A percentile compares a stretch with the other conserved stretches of the same genome.
Conservation (phyloP, 2,329 filamentous ascomycete genomes). For the Aaosphaeria arxii region DNA sequence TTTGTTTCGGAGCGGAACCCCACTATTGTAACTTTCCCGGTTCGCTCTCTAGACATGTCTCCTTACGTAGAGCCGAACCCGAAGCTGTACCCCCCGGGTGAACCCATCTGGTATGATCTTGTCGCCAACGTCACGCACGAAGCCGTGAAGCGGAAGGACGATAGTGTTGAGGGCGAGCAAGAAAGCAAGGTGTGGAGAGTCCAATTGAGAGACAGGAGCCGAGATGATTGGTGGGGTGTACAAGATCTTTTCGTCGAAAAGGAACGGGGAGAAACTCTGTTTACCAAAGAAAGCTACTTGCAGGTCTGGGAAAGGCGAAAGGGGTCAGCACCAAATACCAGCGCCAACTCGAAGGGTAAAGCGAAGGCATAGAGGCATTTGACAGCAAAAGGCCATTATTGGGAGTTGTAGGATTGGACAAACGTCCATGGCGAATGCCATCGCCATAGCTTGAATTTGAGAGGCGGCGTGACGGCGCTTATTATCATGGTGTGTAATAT, state of each 20-base stretch:
- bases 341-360: conserved; percentile 7
- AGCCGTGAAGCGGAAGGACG: conserved; percentile 72
- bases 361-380: background rate
- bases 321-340: background rate
- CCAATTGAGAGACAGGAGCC: conserved; percentile 77
- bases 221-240: conserved; percentile 85
- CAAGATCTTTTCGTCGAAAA: conserved; percentile 93
- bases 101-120: conserved; percentile 92
- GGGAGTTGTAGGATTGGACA: no score
- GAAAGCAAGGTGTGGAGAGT: conserved; percentile 96
- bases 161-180: conserved; percentile 81
- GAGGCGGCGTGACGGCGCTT: no score
- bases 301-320: conserved; percentile 88
- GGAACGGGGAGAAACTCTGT: conserved; percentile 83
- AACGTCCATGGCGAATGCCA: no score
- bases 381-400: background rate
- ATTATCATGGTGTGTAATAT: background rate
- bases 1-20: conserved; percentile 95
- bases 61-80: conserved; percentile 91
- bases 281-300: conserved; percentile 89
- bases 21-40: conserved; percentile 95
- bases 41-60: conserved; percentile 77
- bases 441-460: no score
- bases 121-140: conserved; percentile 93
- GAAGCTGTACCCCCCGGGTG: conserved; percentile 63